Evolutionary conservation across 75 land plant genomes (phyloP).

Genomic region (Cryptomeria japonica): DNA sequence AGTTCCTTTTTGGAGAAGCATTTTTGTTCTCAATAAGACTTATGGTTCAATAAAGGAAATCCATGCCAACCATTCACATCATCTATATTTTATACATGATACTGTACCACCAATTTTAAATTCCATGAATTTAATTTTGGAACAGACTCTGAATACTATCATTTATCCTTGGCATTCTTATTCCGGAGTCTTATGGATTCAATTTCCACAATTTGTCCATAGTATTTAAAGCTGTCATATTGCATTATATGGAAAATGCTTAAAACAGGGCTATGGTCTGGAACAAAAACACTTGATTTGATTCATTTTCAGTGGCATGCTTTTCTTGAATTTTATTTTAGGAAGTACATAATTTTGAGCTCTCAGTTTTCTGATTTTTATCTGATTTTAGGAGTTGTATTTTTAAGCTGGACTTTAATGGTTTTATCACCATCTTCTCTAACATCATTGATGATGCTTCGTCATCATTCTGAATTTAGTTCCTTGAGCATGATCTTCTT

Average conservation of each 20-base stretch:
- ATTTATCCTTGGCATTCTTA: neutral
- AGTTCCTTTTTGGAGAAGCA: neutral
- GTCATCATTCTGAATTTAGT: neutral
- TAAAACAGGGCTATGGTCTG: neutral
- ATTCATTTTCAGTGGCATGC: neutral
- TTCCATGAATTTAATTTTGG: neutral
- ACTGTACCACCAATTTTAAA: neutral
- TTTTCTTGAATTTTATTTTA: neutral
- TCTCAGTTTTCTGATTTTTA: neutral
- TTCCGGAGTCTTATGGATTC: neutral
- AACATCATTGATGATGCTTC: neutral
- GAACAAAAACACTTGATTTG: neutral
- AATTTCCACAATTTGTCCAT: neutral
- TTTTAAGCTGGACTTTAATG: neutral
- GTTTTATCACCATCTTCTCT: neutral
- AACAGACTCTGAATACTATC: neutral
- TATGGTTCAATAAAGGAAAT: neutral
- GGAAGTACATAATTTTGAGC: neutral
- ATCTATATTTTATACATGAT: neutral
- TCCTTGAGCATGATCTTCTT: neutral
- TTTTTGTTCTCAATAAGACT: neutral
- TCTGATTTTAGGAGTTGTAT: neutral
- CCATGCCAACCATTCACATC: neutral
- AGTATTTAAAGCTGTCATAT: neutral
- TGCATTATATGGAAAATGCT: neutral